phyloP scores from a whole-genome alignment of 2,329 filamentous ascomycete genomes.

The Venturia pyrina region DNA sequence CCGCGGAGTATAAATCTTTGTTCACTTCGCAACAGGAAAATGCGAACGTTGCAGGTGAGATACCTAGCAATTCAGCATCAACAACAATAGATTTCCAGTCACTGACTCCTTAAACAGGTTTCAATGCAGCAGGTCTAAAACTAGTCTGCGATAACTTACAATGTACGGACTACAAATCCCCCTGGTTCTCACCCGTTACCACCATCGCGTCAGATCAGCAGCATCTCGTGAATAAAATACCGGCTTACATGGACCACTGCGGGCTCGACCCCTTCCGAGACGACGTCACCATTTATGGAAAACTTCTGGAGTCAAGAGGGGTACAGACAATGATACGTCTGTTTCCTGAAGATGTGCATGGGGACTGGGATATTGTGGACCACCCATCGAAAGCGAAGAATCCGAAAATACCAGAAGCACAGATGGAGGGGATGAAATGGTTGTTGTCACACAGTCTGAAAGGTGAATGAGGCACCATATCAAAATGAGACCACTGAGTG shows the following conservation, averaged over 20 bases:
- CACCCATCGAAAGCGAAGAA: neutral
- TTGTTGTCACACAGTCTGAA: neutral
- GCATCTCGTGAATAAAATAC: constrained; percentile 1
- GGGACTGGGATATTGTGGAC: neutral
- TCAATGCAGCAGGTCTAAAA: neutral
- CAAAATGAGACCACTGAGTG: too few species aligned
- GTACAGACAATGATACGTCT: neutral
- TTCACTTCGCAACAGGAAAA: constrained; percentile 4
- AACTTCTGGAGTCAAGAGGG: constrained; percentile 10
- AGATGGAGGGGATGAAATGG: constrained; percentile 9
- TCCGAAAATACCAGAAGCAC: neutral
- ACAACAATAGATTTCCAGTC: too few species aligned
- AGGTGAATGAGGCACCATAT: too few species aligned
- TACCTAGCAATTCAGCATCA: neutral
- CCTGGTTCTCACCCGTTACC: neutral
- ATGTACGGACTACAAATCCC: neutral
- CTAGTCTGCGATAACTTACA: neutral
- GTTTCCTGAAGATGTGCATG: constrained; percentile 5
- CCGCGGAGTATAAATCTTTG: neutral
- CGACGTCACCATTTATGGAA: constrained; percentile 14
- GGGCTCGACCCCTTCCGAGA: constrained; percentile 15
- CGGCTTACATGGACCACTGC: constrained; percentile 7
- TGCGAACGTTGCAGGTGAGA: neutral
- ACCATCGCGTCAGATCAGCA: neutral
- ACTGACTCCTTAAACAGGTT: neutral